Evolutionary conservation across 805 yeast species (phyloP).

Genomic region (Candida nanaspora): DNA sequence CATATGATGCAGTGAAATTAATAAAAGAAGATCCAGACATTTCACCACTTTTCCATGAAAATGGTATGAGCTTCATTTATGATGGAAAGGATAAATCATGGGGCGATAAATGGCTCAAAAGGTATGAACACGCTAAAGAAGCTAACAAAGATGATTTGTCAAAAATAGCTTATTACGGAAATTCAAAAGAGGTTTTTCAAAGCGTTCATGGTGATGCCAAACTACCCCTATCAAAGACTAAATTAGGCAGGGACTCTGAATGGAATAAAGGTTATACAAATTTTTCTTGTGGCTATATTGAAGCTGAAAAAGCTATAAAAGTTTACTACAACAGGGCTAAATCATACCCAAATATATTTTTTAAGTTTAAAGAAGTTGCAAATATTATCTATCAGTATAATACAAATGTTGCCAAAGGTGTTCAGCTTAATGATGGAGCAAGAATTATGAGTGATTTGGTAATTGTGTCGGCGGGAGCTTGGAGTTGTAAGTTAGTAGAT

Average conservation of each 20-base stretch:
- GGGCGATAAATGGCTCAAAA: conserved; percentile 13
- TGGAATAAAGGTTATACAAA: conserved; percentile 20
- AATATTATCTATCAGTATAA: conserved; percentile 6
- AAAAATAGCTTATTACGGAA: conserved; percentile 6
- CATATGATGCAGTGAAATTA: conserved; percentile 12
- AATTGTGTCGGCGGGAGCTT: conserved; percentile 20
- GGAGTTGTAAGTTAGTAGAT: conserved; percentile 19
- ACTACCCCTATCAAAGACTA: not conserved
- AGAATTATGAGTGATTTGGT: conserved; percentile 9
- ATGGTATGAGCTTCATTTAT: conserved; percentile 18
- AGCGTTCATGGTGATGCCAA: conserved; percentile 6
- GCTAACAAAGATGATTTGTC: conserved; percentile 7
- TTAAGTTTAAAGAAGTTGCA: conserved; percentile 14
- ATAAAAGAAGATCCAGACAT: conserved; percentile 16
- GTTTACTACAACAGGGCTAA: conserved; percentile 18
- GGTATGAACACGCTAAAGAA: conserved; percentile 10
- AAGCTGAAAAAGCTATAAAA: conserved; percentile 15
- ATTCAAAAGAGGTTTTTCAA: not conserved
- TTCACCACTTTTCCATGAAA: conserved; percentile 15
- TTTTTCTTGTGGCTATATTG: conserved; percentile 17
- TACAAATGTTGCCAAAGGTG: conserved; percentile 10
- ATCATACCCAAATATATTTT: conserved; percentile 7
- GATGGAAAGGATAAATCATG: conserved; percentile 18
- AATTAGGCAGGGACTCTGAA: conserved; percentile 4
- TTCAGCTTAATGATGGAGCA: conserved; percentile 9